Evolutionary conservation across 2,329 filamentous ascomycete species (phyloP), one percentile per base, ranked within the genome.

Genomic region (Thelonectria rubi): DNA sequence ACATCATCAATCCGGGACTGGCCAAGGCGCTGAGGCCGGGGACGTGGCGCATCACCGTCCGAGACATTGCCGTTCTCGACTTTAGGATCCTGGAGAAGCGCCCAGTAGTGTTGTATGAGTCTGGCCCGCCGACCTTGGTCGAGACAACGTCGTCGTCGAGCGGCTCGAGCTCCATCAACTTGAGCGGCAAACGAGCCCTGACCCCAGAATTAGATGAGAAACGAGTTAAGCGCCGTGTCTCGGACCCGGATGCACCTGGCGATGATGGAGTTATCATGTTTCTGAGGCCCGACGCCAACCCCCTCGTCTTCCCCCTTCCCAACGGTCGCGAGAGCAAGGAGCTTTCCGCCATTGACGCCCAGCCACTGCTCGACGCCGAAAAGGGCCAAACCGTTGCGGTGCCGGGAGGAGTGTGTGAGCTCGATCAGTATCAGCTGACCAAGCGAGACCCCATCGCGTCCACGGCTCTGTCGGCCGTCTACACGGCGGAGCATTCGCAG

Each of bases 1-100:
- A 79, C 67, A 72, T 78, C 65, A 78, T 83, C 68, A 77, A 81
- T 39, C 81, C 81, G 1, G 75, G 76, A 2, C 76, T 75, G 14
- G 79, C 77, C 64, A 82, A 80, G 69, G 79, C 80, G 26, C 72
- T 87, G 34, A 78, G 74, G 15, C 85, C 85, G 3, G 85, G 84
- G 30, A 85, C 84, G 1, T 88, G 85, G 84, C 79, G 83, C 60
- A 86, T 87, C 66, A 80, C 76, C 57, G 79, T 86, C 65, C 75
- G 77, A 48, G 75, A 79, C 46, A 75, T 79, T 21, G 81, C 83
- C 20, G 80, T 87, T 9, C 75, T 87, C 34, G 85, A 88, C 71
- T 87, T 87, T 62, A 79, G 85, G 60, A 82, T 88, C 34, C 72
- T 88, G 18, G 83, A 86, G 70, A 86, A 85, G 73, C 80, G 81